Evolutionary conservation across 345 rosid genomes (phyloP).

Genomic region (Linum trigynum): DNA sequence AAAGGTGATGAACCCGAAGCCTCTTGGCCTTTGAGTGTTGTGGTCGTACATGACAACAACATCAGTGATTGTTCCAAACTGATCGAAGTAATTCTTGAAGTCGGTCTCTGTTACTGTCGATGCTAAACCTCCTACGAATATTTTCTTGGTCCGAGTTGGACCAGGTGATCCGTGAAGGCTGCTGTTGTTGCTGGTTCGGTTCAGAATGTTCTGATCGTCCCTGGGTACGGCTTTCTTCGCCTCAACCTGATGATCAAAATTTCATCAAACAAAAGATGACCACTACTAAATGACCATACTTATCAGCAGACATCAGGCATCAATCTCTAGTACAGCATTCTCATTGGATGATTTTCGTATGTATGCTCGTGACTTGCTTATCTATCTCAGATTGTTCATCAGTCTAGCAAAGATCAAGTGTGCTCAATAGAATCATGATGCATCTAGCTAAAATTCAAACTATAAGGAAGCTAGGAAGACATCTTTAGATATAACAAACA

Average conservation of each 20-base stretch:
- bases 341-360: too few species aligned
- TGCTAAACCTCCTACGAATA: conserved; percentile 92
- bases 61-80: conserved; percentile 60
- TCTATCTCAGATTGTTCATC: not conserved
- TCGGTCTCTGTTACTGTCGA: conserved; percentile 70
- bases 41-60: conserved; percentile 39
- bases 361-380: not conserved
- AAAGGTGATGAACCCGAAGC: conserved; percentile 39
- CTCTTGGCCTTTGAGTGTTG: conserved; percentile 34
- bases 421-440: not conserved
- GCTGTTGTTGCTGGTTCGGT: conserved; percentile 31
- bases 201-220: conserved; percentile 58
- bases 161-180: conserved; percentile 56
- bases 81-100: conserved; percentile 75
- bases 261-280: not conserved
- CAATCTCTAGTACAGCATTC: too few species aligned
- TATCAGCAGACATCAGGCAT: too few species aligned
- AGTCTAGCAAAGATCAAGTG: not conserved
- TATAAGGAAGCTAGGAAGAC: not conserved
- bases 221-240: conserved; percentile 96
- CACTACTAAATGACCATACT: not conserved
- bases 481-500: not conserved
- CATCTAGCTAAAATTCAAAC: not conserved
- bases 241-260: conserved; percentile 61
- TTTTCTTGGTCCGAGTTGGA: conserved; percentile 61